phyloP scores from a whole-genome alignment of 2,329 filamentous ascomycete species.

The Sarocladium brachiariae region DNA sequence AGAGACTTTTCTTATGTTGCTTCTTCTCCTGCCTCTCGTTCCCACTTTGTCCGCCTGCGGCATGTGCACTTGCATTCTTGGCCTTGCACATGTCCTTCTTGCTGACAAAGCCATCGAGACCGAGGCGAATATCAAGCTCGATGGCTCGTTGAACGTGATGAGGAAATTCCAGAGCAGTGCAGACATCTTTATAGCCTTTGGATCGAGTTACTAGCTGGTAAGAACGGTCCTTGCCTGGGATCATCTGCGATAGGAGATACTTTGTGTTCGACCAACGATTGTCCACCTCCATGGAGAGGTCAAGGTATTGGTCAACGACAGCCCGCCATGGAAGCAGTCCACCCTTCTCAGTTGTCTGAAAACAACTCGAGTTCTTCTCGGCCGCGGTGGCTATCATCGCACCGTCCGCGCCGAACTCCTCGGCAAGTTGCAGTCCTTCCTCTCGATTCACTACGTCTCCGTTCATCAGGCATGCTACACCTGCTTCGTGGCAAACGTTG shows the following conservation, averaged over 20 bases:
- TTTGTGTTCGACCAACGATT: constrained; percentile 94
- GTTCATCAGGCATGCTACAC: constrained; percentile 92
- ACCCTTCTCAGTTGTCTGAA: constrained; percentile 62
- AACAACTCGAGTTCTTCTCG: constrained; percentile 86
- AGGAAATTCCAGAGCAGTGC: constrained; percentile 57
- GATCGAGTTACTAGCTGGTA: constrained; percentile 56
- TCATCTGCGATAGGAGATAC: constrained; percentile 76
- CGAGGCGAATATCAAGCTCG: constrained; percentile 57
- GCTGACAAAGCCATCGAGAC: constrained; percentile 44
- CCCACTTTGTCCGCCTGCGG: constrained; percentile 41
- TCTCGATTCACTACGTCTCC: constrained; percentile 77
- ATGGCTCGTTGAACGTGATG: constrained; percentile 57
- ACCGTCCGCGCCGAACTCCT: constrained; percentile 80
- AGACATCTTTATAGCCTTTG: constrained; percentile 66
- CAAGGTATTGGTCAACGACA: constrained; percentile 70
- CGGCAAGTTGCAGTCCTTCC: constrained; percentile 62
- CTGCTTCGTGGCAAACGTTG: constrained; percentile 70
- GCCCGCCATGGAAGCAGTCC: constrained; percentile 69
- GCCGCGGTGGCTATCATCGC: constrained; percentile 96
- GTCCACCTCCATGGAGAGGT: constrained; percentile 64
- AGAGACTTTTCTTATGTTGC: constrained; percentile 28
- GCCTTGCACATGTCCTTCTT: constrained; percentile 25
- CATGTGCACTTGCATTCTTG: constrained; percentile 35
- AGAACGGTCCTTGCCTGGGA: constrained; percentile 67
- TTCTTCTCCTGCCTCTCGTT: constrained; percentile 20